phyloP scores from a whole-genome alignment of 257 asterid genomes.

The Capsicum rhomboideum region DNA sequence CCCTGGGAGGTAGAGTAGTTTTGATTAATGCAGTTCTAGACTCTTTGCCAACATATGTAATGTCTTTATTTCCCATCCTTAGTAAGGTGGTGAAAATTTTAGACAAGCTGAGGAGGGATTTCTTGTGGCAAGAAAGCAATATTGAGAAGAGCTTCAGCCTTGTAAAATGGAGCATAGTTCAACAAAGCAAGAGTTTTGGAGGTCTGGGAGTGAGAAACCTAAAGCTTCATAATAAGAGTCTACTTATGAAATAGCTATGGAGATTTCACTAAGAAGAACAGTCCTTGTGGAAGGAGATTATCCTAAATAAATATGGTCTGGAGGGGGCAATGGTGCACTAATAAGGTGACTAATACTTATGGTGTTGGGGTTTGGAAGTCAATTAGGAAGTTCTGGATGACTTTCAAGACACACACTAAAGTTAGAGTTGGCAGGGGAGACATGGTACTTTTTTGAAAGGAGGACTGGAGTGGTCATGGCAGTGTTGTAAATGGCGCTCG shows the following conservation, averaged over 20 bases:
- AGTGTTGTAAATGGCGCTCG: too few relatives aligned
- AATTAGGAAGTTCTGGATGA: background rate
- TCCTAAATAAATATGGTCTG: background rate
- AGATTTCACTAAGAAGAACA: background rate
- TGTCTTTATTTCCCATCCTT: background rate
- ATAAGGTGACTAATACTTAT: background rate
- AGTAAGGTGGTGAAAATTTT: background rate
- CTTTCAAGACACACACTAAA: background rate
- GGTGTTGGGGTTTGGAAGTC: background rate
- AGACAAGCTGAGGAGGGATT: background rate
- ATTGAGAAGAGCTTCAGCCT: background rate
- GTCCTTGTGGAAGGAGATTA: background rate
- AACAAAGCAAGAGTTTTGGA: background rate
- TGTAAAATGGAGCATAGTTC: background rate
- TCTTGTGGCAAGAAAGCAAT: background rate
- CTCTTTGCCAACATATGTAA: background rate
- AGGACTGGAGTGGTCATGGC: background rate
- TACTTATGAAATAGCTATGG: background rate
- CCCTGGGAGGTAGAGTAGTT: background rate
- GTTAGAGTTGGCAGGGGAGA: background rate
- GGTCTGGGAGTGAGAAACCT: background rate
- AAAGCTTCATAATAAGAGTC: background rate
- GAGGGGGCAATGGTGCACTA: background rate
- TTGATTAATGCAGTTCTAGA: background rate
- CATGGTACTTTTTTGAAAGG: background rate